Conservation (phyloP, 306 rosid genomes). For the Quercus alba region DNA sequence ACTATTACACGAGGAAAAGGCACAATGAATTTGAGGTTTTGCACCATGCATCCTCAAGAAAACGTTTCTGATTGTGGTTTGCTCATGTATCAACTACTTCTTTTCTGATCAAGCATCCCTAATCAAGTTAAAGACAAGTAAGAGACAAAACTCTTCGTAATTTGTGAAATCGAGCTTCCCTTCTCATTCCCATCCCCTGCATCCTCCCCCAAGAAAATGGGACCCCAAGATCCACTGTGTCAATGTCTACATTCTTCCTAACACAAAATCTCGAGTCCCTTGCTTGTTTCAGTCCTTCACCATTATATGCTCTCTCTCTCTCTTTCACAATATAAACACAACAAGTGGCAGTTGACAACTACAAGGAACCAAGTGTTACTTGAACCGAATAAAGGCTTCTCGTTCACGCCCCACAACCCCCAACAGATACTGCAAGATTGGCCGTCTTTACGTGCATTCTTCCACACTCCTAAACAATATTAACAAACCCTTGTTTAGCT, state of each 20-base stretch:
- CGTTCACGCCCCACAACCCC: neutral
- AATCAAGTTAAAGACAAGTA: neutral
- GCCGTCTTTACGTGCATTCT: neutral
- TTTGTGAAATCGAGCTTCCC: neutral
- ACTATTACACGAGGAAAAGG: neutral
- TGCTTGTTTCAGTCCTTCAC: no score
- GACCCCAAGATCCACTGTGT: no score
- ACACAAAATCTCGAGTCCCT: no score
- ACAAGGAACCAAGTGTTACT: no score
- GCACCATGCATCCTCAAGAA: neutral
- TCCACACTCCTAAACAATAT: neutral
- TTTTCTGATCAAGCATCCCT: neutral
- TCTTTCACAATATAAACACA: no score
- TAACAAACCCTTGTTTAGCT: neutral
- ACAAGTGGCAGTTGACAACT: no score
- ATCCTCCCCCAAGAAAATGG: no score
- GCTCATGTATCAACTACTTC: neutral
- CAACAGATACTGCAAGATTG: neutral
- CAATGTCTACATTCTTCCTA: no score
- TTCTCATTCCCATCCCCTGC: no score
- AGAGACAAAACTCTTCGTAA: neutral
- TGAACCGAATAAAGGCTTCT: neutral
- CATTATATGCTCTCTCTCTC: no score
- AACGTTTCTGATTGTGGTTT: neutral
- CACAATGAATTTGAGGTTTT: neutral